Percentiles rank a stretch among this genome's conserved stretches.
These are phyloP conservation scores for Penicillium glabrum DNA, from an alignment of 2,329 filamentous ascomycete genomes.

Conservation along the genomic window DNA sequence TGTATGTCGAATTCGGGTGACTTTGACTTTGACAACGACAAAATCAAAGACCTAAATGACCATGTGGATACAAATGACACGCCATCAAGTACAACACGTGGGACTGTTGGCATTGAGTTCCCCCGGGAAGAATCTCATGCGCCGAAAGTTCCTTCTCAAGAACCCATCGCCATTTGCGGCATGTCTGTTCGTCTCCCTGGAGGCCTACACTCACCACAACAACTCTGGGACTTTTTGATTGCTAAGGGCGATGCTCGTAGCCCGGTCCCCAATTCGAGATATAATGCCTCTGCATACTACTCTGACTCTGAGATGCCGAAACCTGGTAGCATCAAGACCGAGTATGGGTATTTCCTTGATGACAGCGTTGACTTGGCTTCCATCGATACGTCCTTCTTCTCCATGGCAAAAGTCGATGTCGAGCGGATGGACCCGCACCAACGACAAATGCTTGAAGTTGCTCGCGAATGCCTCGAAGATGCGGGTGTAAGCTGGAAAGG, in stretches of 20 bases:
- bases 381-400: conserved; percentile 1
- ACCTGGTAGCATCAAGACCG: conserved; percentile 8
- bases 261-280: conserved; percentile 25
- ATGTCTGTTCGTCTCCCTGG: conserved; percentile 27
- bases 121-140: neutral
- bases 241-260: conserved; percentile 18
- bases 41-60: neutral
- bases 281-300: conserved; percentile 26
- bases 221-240: conserved; percentile 25
- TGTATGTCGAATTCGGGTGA: neutral
- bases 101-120: neutral
- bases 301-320: conserved; percentile 12
- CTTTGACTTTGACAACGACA: neutral
- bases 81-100: neutral
- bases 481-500: conserved; percentile 31
- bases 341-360: conserved; percentile 31
- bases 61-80: neutral
- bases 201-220: conserved; percentile 9
- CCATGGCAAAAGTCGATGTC: neutral
- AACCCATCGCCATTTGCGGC: conserved; percentile 23
- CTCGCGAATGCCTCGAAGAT: conserved; percentile 35
- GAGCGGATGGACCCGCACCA: conserved; percentile 33
- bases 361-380: conserved; percentile 18
- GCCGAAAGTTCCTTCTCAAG: neutral
- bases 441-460: conserved; percentile 32